Base-by-base conservation (phyloP, 208 protist species). In the Herpetomonas tarakana region DNA sequence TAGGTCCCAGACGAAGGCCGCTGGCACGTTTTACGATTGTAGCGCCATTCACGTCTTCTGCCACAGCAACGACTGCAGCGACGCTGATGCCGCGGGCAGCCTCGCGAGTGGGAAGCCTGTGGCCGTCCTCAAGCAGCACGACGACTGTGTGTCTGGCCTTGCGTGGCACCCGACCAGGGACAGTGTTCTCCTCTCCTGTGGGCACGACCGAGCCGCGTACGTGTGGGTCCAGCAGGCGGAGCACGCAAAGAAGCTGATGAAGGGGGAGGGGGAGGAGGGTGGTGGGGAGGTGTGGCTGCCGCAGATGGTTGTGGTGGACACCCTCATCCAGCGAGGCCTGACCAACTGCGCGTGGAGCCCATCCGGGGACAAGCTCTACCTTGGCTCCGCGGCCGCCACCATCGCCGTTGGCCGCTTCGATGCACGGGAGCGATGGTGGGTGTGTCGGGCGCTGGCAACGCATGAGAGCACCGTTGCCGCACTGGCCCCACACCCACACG, bases 381-480 rank as follows among this genome's bases (percentile, higher is more conserved):
- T 89, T 45, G 78, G 76, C 26, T 78, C 72, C 30, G 71, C 78
- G 9, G 68, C 64, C 14, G 69, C 70, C 14, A 82, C 60, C 38
- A 71, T 88, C 46, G 81, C 77, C 12, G 81, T 88, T 6, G 81
- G 81, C 27, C 61, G 68, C n/a, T 88, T 79, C 75, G 77, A 78
- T 26, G 4, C 38, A 1, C 46, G 50, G 12, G 62, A 84, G 29
- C 46, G 69, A 46, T 88, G 81, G 81, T 88, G 81, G 81, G 68
- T 82, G 14, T 88, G 81, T 58, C 57, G 71, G 27, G 58, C 81
- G 0, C 29, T 81, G 12, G 24, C 38, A 0, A 66, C 76, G 0
- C 38, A 66, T 3, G 66, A 62, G 9, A 31, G 30, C 30, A 25
- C 46, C 3, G 45, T 73, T 12, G 52, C 54, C 1, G n/a, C 67